Conservation (phyloP, 352 stramenopile genomes). For the Globisporangium paddicum region DNA sequence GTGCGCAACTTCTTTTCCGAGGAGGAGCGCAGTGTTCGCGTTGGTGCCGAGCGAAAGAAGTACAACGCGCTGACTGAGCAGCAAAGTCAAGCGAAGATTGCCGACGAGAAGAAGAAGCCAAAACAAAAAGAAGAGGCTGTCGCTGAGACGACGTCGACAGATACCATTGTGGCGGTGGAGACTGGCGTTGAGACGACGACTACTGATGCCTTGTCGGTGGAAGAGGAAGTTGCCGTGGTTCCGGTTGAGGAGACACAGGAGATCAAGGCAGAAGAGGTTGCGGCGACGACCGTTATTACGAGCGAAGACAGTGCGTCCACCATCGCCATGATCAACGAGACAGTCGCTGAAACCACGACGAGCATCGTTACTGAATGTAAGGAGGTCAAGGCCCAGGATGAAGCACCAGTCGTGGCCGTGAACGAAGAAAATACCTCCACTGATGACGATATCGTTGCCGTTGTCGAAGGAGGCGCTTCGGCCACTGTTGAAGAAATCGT, state of each 20-base stretch:
- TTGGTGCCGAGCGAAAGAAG: conserved; percentile 45
- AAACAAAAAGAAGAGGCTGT: conserved; percentile 8
- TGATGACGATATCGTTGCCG: background rate
- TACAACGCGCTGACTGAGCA: conserved; percentile 49
- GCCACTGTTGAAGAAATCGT: background rate
- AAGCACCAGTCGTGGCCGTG: background rate
- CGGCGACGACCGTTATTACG: background rate
- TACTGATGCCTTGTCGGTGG: no score
- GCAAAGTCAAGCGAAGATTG: conserved; percentile 24
- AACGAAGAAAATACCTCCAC: background rate
- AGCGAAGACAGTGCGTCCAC: background rate
- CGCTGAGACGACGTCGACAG: background rate
- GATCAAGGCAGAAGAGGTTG: background rate
- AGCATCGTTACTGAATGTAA: background rate
- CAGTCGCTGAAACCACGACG: background rate
- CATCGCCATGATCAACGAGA: background rate
- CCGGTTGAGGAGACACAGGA: background rate
- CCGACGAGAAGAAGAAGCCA: conserved; percentile 8
- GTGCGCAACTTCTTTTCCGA: conserved; percentile 46
- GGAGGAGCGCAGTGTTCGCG: conserved; percentile 38
- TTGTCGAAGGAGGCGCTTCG: background rate
- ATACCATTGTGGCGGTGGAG: background rate
- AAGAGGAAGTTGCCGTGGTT: background rate
- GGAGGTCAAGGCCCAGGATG: background rate
- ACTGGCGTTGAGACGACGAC: no score